Percentiles rank a stretch among this genome's conserved stretches.
Conservation (phyloP, 768 basidiomycete genomes). For the Chalciporus piperatus region DNA sequence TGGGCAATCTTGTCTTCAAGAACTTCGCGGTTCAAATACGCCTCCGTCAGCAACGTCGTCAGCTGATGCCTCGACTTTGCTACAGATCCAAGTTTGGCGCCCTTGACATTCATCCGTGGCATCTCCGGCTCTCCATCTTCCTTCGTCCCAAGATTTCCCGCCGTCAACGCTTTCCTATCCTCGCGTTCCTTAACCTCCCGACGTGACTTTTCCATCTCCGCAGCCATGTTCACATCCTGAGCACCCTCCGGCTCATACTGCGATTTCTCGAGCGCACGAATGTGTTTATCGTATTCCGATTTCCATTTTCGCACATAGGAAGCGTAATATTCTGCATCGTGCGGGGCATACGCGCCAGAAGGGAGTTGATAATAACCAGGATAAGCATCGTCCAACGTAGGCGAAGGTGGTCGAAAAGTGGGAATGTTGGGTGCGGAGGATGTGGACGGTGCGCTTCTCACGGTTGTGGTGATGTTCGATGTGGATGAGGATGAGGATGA, state of each 20-base stretch:
- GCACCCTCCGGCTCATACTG: constrained; percentile 55
- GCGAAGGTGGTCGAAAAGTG: constrained; percentile 69
- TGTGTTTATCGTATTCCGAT: constrained; percentile 64
- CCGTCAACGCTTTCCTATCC: constrained; percentile 71
- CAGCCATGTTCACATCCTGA: constrained; percentile 59
- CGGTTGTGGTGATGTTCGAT: not conserved
- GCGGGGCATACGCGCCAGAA: constrained; percentile 73
- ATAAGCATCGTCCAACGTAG: constrained; percentile 71
- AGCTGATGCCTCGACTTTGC: constrained; percentile 78
- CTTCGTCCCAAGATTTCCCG: constrained; percentile 42
- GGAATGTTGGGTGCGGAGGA: constrained; percentile 71
- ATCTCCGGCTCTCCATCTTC: constrained; percentile 46
- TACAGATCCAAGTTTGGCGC: constrained; percentile 65
- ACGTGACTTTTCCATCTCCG: constrained; percentile 78
- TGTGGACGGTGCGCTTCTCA: constrained; percentile 52
- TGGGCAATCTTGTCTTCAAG: constrained; percentile 84
- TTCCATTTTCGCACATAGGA: constrained; percentile 73
- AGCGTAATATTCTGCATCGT: constrained; percentile 68
- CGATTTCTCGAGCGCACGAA: constrained; percentile 72
- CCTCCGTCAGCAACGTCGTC: constrained; percentile 76
- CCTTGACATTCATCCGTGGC: constrained; percentile 84
- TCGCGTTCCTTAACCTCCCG: constrained; percentile 72
- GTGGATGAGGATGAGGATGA: constrained; percentile 1
- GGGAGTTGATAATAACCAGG: constrained; percentile 87
- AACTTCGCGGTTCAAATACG: constrained; percentile 78